Percentiles rank a stretch among this genome's conserved stretches.
phyloP scores from a whole-genome alignment of 192 early-diverging fungal species.

The Borealophlyctis nickersoniae region DNA sequence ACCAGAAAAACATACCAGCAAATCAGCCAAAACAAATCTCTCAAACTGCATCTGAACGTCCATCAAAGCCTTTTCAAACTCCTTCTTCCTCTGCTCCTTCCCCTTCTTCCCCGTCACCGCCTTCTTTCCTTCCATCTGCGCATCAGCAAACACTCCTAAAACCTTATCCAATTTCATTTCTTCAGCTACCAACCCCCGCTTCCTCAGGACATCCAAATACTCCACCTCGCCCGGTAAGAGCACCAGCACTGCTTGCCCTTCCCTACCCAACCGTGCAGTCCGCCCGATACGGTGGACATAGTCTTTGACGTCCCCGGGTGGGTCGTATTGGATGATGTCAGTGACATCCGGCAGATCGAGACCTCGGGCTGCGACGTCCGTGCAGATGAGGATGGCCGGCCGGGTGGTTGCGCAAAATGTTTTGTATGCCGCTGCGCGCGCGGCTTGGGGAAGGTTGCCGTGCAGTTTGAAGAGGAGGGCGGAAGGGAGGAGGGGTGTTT shows the following conservation, averaged over 20 bases:
- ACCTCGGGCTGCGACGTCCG: slow-evolving; percentile 96
- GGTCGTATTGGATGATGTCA: slow-evolving; percentile 93
- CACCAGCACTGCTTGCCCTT: slow-evolving; percentile 82
- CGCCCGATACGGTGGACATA: slow-evolving; percentile 98
- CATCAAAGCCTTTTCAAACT: slow-evolving; percentile 49
- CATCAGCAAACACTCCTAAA: background rate
- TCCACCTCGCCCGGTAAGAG: slow-evolving; percentile 80
- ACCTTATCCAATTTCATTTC: slow-evolving; percentile 10
- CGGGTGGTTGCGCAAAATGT: slow-evolving; percentile 59
- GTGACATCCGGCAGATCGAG: slow-evolving; percentile 93
- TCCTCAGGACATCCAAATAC: slow-evolving; percentile 65
- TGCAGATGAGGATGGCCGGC: slow-evolving; percentile 84
- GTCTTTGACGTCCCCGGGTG: slow-evolving; percentile 87
- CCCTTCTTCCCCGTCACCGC: slow-evolving; percentile 18
- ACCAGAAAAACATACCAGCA: slow-evolving; percentile 49
- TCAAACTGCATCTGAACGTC: slow-evolving; percentile 68
- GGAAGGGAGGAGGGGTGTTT: slow-evolving; percentile 64
- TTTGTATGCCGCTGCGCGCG: slow-evolving; percentile 71
- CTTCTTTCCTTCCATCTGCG: background rate
- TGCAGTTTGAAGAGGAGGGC: slow-evolving; percentile 80
- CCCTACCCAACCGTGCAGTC: slow-evolving; percentile 89
- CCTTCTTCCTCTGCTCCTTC: slow-evolving; percentile 21
- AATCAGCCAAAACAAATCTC: slow-evolving; percentile 62
- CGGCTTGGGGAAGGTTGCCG: slow-evolving; percentile 79
- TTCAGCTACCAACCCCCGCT: slow-evolving; percentile 66